Conservation (phyloP, 106 monocot species). For the Alisma plantagoaquatica region DNA sequence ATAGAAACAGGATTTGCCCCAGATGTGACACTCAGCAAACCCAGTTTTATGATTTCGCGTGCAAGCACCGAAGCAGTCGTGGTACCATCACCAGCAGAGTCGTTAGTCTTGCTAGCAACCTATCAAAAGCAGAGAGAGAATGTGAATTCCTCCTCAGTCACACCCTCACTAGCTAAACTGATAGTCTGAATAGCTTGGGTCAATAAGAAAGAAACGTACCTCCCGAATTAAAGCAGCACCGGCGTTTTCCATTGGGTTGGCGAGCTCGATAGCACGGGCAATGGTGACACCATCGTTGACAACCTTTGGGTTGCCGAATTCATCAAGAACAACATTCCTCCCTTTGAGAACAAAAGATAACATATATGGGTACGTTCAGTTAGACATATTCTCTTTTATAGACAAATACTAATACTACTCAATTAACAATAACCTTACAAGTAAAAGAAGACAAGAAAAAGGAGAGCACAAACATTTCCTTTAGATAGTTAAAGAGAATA, state of each 20-base stretch:
- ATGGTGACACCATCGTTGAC: slow-evolving; percentile 93
- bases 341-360: slow-evolving; percentile 31
- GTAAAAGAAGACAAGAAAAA: too few species aligned
- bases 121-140: too few species aligned
- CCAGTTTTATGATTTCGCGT: slow-evolving; percentile 70
- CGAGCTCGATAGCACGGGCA: slow-evolving; percentile 74
- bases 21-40: slow-evolving; percentile 59
- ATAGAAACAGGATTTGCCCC: slow-evolving; percentile 77
- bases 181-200: too few species aligned
- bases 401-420: too few species aligned
- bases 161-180: too few species aligned
- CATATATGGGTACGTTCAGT: too few species aligned
- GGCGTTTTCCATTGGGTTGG: slow-evolving; percentile 86
- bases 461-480: too few species aligned
- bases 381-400: too few species aligned
- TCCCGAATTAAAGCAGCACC: slow-evolving; percentile 76
- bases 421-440: too few species aligned
- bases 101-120: slow-evolving; percentile 83
- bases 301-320: slow-evolving; percentile 74
- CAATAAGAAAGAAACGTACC: slow-evolving; percentile 14
- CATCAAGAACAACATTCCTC: slow-evolving; percentile 87
- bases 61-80: slow-evolving; percentile 71
- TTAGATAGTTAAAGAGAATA: too few species aligned
- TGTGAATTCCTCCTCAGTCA: too few species aligned
- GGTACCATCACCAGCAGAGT: slow-evolving; percentile 75